Evolutionary conservation across 257 asterid genomes (phyloP), one percentile per base, ranked within the genome.

Genomic region (Nicotiana tabacum): DNA sequence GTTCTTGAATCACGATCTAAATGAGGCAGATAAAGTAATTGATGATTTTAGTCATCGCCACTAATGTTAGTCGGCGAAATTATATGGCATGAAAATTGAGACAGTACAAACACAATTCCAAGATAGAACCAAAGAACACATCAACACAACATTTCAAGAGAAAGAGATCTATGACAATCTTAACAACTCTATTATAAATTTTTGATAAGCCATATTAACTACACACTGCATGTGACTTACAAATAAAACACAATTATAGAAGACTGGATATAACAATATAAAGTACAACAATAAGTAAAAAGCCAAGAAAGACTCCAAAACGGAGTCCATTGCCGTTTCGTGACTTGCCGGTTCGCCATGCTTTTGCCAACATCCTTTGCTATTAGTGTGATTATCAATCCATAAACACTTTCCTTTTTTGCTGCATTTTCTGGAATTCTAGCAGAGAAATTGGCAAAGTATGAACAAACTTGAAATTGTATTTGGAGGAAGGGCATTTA

Each of bases 331-430:
- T 87, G 94, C 94, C 92, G 83, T 90, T 88, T 4, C 53, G 88
- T 90, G 95, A 91, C 95, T 91, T 91, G 95, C 93, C 93, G 90
- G 91, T 85, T 77, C 60, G 86, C 87, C 30, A 76, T 60, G 82
- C 76, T 74, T 39, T 82, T 48, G 78, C 77, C 89, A 46, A 78
- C 33, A 68, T 33, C 84, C 81, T 68, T 61, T 24, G 78, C 83
- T 72, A 69, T 46, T 21, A 5, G 10, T 43, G 27, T 46, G 68
- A 24, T 62, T 15, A 62, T 24, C 2, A 64, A 10, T 10, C 69
- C 69, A 64, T 30, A 64, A 5, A 12, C 39, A 27, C 4, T 6
- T 27, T 0, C 69, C 37, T 64, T 64, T 29, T n/a, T 60, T 21
- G 66, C 15, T 60, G 24, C 13, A 58, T 8, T 61, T 60, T 24